Conservation (phyloP, 371 early-diverging fungal genomes). For the Chytridiales sp. region DNA sequence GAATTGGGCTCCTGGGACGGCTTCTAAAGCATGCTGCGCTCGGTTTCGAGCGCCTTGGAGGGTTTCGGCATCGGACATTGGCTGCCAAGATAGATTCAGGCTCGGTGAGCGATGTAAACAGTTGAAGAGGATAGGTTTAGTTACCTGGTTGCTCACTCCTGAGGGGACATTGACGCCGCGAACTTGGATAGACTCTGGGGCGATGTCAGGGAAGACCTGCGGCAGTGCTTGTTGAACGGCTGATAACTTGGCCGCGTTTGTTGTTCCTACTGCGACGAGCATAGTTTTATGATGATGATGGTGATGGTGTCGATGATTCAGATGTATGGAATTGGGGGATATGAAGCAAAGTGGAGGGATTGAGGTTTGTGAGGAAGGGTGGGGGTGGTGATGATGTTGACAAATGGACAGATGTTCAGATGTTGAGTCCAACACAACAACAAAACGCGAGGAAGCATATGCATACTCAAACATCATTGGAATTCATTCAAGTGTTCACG, state of each 20-base stretch:
- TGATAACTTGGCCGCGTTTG: constrained; percentile 24
- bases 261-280: constrained; percentile 25
- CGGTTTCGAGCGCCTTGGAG: constrained; percentile 26
- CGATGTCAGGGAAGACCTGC: constrained; percentile 5
- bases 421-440: no score
- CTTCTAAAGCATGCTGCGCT: constrained; percentile 19
- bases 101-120: neutral
- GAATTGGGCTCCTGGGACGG: constrained; percentile 15
- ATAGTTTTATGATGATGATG: no score
- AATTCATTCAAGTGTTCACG: no score
- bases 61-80: constrained; percentile 31
- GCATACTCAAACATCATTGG: no score
- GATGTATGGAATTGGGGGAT: no score
- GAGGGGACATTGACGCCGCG: constrained; percentile 15
- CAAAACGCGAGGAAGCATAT: no score
- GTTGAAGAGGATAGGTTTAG: neutral
- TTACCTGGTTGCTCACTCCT: constrained; percentile 28
- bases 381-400: no score
- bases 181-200: constrained; percentile 1
- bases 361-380: no score
- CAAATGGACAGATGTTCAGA: no score
- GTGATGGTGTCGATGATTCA: no score
- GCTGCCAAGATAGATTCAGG: constrained; percentile 4
- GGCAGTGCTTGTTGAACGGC: constrained; percentile 16
- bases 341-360: no score